Evolutionary conservation across 495 filamentous ascomycete genomes (phyloP).

Genomic region (Xylaria longipes): DNA sequence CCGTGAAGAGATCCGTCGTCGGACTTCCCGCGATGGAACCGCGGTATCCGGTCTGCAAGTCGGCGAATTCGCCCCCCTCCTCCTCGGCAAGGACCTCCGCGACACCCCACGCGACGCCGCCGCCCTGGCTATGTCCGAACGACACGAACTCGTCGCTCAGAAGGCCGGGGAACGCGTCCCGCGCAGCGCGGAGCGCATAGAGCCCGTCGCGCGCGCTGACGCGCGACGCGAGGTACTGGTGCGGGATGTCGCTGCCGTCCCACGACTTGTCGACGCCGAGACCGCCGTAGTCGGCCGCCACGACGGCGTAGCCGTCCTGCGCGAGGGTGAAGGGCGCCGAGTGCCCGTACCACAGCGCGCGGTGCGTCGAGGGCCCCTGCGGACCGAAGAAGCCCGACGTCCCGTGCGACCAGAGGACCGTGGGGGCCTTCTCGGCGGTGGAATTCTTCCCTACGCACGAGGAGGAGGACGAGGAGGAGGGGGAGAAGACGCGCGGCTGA

Average conservation of each 20-base stretch:
- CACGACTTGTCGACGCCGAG: conserved; percentile 52
- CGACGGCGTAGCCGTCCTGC: conserved; percentile 58
- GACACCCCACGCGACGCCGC: conserved; percentile 51
- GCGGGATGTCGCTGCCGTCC: conserved; percentile 45
- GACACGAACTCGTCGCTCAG: conserved; percentile 49
- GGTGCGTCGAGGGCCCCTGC: conserved; percentile 53
- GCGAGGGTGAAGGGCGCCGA: conserved; percentile 53
- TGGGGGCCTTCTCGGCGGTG: conserved; percentile 34
- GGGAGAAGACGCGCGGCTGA: conserved; percentile 33
- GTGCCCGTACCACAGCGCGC: conserved; percentile 54
- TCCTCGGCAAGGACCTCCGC: conserved; percentile 47
- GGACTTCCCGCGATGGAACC: conserved; percentile 51
- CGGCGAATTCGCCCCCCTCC: conserved; percentile 5
- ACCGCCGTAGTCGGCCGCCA: conserved; percentile 64
- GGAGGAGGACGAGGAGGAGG: no score
- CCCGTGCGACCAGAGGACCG: conserved; percentile 62
- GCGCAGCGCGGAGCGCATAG: conserved; percentile 53
- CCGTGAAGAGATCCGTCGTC: conserved; percentile 39
- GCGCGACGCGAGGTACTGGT: conserved; percentile 49
- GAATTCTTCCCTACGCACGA: background rate
- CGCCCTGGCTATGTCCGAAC: conserved; percentile 59
- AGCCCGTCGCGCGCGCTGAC: conserved; percentile 52
- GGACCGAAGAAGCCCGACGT: conserved; percentile 55
- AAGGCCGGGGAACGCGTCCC: conserved; percentile 44
- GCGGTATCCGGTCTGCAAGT: conserved; percentile 46